phyloP scores from a whole-genome alignment of 148 eudicot genomes.

The Rhododendron simsii region DNA sequence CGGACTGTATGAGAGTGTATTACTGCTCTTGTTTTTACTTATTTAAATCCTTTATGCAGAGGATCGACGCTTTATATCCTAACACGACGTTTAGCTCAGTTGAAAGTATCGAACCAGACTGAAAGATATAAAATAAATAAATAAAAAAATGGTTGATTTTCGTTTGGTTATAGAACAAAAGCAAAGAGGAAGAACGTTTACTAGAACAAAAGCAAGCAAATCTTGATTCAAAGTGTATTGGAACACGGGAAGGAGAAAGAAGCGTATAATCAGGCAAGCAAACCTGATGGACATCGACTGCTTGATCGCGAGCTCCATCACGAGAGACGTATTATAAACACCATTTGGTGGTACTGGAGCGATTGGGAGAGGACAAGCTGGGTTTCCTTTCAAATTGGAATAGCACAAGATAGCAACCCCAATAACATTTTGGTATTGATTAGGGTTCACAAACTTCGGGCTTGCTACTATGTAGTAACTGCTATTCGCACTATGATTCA shows the following conservation, averaged over 20 bases:
- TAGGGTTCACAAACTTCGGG: conserved; percentile 62
- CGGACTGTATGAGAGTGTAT: too few species aligned
- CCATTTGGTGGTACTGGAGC: conserved; percentile 48
- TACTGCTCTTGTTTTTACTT: too few species aligned
- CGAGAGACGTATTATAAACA: conserved; percentile 67
- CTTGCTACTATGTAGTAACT: conserved; percentile 92
- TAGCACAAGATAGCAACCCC: conserved; percentile 84
- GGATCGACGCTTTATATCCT: too few species aligned
- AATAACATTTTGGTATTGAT: conserved; percentile 44
- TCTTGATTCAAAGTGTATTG: too few species aligned
- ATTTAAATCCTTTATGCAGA: too few species aligned
- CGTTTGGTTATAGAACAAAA: too few species aligned
- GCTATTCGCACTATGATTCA: conserved; percentile 81
- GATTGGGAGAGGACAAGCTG: conserved; percentile 70
- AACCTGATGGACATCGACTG: conserved; percentile 92
- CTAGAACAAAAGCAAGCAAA: too few species aligned
- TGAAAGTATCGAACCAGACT: too few species aligned
- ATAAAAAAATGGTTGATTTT: too few species aligned
- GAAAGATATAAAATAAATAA: background rate
- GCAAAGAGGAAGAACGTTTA: too few species aligned
- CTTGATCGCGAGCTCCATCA: conserved; percentile 74
- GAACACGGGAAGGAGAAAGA: background rate
- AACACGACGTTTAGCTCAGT: too few species aligned
- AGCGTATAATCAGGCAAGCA: background rate
- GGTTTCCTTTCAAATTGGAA: conserved; percentile 84